Evolutionary conservation across 2,329 filamentous ascomycete species (phyloP), one percentile per base, ranked within the genome.

Genomic region (Tothia fuscella): DNA sequence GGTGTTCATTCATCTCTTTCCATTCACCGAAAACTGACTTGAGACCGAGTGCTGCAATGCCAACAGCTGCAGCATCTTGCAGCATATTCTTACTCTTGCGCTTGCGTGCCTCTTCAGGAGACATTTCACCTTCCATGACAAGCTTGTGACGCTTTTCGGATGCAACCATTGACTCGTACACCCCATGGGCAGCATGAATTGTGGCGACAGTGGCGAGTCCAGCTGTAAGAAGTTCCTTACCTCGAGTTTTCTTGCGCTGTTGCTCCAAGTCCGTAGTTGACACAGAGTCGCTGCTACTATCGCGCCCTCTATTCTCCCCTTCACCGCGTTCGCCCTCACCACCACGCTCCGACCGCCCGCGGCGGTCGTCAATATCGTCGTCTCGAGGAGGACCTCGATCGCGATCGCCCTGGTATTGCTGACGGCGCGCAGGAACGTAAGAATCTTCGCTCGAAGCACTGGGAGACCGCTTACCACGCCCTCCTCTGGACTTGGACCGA

Each of bases 151-250:
- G 67, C 49, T 75, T 69, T 48, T 80, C 71, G 43, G 76, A 71
- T 46, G 76, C 76, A 50, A 78, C 73, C 63, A 80, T 70, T 51
- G 71, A 74, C 48, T 70, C 66, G 58, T 79, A 77, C 42, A 82
- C 66, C 47, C 68, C 71, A 55, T 82, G 76, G 12, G 74, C 78
- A 19, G 78, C 78, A 59, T 82, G 77, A 47, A 82, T 79, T 21
- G 78, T 81, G 28, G 78, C 78, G 45, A 82, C 71, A 44, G 75
- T 77, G 41, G 78, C 78, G 45, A 82, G 63, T 48, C 78, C 76
- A 42, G 76, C 72, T 49, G 76, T 80, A 48, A 81, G 56, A 53
- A 80, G 58, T 65, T 80, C 74, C 60, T 80, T 79, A 58, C 74
- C 72, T 64, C 69, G 69, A 64, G 79, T 68, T 55, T 80, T 78